These are phyloP conservation scores for Annona cherimola DNA, from an alignment of 164 flowering plant genomes.

Conservation along the genomic window DNA sequence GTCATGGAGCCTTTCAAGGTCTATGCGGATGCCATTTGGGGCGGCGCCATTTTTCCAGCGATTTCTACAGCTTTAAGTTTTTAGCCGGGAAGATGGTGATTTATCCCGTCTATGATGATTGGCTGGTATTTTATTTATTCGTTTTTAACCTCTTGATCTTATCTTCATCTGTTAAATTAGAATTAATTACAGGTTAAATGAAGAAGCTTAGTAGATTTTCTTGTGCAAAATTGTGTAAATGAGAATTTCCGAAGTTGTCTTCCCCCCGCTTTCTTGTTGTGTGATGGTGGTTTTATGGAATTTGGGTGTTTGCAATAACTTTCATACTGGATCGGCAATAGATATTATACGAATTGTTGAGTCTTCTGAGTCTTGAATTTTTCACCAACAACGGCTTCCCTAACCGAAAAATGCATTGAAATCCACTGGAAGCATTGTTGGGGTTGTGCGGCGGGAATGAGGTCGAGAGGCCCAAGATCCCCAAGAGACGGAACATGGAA, in stretches of 20 bases:
- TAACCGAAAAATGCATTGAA: slow-evolving; percentile 29
- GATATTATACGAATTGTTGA: no score
- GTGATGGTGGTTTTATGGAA: slow-evolving; percentile 13
- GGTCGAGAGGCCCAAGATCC: slow-evolving; percentile 22
- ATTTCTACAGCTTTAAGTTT: no score
- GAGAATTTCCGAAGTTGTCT: no score
- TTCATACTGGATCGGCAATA: background rate
- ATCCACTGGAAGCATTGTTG: slow-evolving; percentile 20
- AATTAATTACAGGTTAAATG: background rate
- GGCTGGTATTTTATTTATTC: no score
- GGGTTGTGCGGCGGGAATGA: slow-evolving; percentile 34
- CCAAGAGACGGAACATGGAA: slow-evolving; percentile 24
- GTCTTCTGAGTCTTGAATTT: slow-evolving; percentile 18
- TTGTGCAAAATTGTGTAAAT: background rate
- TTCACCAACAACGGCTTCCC: slow-evolving; percentile 17
- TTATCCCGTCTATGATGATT: no score
- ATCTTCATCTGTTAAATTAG: no score
- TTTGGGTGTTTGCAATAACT: background rate
- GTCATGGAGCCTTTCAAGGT: no score
- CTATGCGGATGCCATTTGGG: no score
- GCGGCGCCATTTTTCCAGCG: no score
- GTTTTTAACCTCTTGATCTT: no score
- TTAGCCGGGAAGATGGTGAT: no score
- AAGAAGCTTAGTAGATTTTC: background rate
- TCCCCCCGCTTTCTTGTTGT: no score